Evolutionary conservation across 768 basidiomycete species (phyloP).

Genomic region (Candolleomyces efflorescens): DNA sequence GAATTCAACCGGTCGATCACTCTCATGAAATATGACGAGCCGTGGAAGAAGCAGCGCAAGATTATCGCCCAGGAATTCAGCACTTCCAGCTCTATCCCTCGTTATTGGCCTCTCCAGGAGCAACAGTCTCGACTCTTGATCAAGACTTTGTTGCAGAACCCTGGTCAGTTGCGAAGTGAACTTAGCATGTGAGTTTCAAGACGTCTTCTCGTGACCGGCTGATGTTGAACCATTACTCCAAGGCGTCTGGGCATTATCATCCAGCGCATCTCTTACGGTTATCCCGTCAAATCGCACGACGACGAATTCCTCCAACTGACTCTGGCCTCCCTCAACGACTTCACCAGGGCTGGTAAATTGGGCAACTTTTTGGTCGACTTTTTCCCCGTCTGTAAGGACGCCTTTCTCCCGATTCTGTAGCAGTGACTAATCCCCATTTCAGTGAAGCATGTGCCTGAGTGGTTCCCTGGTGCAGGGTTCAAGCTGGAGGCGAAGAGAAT

Average conservation of each 20-base stretch:
- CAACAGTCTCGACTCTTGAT: background rate
- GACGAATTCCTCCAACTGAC: slow-evolving; percentile 7
- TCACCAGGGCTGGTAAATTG: slow-evolving; percentile 1
- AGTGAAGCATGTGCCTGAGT: slow-evolving; percentile 11
- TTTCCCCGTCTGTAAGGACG: background rate
- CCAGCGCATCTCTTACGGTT: slow-evolving; percentile 9
- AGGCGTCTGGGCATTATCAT: background rate
- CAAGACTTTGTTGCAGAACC: background rate
- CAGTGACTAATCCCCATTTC: background rate
- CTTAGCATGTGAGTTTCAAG: background rate
- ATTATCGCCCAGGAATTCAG: slow-evolving; percentile 1
- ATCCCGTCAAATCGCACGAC: slow-evolving; percentile 5
- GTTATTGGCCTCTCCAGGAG: slow-evolving; percentile 4
- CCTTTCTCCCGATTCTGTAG: background rate
- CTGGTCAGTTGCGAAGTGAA: background rate
- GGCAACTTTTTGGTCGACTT: slow-evolving; percentile 10
- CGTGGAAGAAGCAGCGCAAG: slow-evolving; percentile 1
- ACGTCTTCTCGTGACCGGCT: background rate
- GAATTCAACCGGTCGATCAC: slow-evolving; percentile 3
- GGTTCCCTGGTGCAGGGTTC: slow-evolving; percentile 11
- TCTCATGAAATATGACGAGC: slow-evolving; percentile 3
- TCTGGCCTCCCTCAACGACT: background rate
- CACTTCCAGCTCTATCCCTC: slow-evolving; percentile 1
- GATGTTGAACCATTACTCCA: background rate
- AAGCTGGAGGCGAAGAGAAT: slow-evolving; percentile 4